These are phyloP conservation scores for Hymenoscyphus occultus DNA, from an alignment of 2,329 filamentous ascomycete genomes.

Conservation along the genomic window DNA sequence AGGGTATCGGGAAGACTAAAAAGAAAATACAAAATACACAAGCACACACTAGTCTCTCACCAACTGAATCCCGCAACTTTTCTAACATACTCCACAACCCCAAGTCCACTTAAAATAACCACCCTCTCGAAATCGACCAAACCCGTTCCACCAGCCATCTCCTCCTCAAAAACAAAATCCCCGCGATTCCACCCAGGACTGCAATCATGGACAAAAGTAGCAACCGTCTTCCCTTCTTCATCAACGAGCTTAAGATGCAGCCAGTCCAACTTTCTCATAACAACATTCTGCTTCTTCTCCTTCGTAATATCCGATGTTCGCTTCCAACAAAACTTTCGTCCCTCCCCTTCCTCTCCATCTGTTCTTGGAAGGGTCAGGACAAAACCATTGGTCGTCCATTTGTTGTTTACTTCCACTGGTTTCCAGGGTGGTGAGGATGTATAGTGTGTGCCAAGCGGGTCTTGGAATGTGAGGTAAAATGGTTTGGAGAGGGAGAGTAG, in stretches of 20 bases:
- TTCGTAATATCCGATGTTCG: background rate
- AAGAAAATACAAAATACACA: no score
- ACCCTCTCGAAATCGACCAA: background rate
- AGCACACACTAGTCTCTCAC: background rate
- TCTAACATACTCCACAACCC: slow-evolving; percentile 1
- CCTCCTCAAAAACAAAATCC: background rate
- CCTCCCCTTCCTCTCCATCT: background rate
- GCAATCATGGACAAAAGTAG: background rate
- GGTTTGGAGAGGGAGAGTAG: background rate
- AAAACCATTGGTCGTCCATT: background rate
- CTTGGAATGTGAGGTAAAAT: background rate
- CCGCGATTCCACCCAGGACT: background rate
- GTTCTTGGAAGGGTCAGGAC: background rate
- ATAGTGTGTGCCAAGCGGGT: background rate
- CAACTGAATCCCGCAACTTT: background rate
- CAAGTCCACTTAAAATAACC: background rate
- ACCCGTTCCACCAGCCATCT: background rate
- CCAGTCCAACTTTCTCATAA: background rate
- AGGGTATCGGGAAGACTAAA: no score
- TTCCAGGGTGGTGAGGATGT: background rate
- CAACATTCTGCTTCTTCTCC: background rate
- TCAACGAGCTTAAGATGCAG: background rate
- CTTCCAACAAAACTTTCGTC: background rate
- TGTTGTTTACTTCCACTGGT: background rate
- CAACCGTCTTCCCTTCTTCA: background rate